Evolutionary conservation across 805 yeast genomes (phyloP), one percentile per base, ranked within the genome.

Genomic region (Hanseniaspora meyeri): DNA sequence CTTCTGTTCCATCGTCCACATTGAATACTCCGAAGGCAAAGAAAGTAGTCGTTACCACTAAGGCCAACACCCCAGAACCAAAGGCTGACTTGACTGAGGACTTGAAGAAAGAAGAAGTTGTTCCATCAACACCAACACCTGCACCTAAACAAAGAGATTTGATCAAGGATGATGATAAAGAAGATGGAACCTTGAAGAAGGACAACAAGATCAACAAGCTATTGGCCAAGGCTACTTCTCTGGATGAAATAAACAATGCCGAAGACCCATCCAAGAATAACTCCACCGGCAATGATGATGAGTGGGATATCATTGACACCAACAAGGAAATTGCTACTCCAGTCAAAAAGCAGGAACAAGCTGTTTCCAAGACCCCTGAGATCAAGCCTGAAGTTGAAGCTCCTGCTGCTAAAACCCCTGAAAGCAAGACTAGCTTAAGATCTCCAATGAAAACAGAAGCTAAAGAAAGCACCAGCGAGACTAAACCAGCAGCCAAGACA

Each of bases 1-100:
- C 69, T 8, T 58, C 69, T 29, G 60, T 61, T 43, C 65, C 66
- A 29, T 63, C 66, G 10, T 58, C 69, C 3, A 59, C 65, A n/a
- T 62, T 63, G 34, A 59, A 57, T 36, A 52, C 60, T 27, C 55
- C 72, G 73, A 76, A 76, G 69, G 56, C 62, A 9, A 61, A 75
- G 65, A 63, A 73, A 67, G 49, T 49, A 31, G 49, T 39, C 20
- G 50, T 43, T 6, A 38, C 58, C 36, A 51, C 34, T 32, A 52
- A 55, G 11, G 56, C 58, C 9, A 51, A 55, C 43, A 51, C 63
- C 42, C 57, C 56, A 38, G 66, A 59, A 37, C 54, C 63, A 11
- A 55, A 58, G 59, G 59, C 62, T 38, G 65, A 66, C 10, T 27
- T 29, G 10, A 43, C 10, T 31, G 48, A 36, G 59, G 60, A 52